Conservation (phyloP, 164 flowering plant genomes). For the Vitis cinerea region DNA sequence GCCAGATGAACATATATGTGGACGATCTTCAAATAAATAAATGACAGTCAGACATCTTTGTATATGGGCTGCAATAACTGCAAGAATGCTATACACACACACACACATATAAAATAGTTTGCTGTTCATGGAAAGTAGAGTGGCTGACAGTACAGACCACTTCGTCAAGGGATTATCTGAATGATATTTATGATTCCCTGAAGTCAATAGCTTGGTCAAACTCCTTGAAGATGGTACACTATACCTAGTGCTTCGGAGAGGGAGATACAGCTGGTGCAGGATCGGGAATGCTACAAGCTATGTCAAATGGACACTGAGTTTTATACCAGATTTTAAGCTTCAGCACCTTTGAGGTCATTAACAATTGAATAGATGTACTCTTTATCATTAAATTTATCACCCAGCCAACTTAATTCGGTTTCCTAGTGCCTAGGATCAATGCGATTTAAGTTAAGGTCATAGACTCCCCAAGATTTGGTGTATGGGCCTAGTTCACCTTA, state of each 20-base stretch:
- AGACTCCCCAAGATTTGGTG: not conserved
- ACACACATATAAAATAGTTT: no score
- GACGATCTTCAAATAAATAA: conserved; percentile 63
- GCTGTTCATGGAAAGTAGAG: not conserved
- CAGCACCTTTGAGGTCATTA: not conserved
- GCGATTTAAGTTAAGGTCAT: not conserved
- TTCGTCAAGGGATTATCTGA: not conserved
- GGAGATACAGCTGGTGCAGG: not conserved
- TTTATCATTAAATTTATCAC: not conserved
- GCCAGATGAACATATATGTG: conserved; percentile 89
- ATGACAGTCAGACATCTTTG: conserved; percentile 1
- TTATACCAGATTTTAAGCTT: not conserved
- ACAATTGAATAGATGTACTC: not conserved
- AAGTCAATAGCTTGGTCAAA: not conserved
- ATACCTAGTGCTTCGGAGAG: no score
- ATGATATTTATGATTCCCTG: not conserved
- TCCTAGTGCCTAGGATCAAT: not conserved
- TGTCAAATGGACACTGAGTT: not conserved
- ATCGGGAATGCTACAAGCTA: not conserved
- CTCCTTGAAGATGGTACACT: no score
- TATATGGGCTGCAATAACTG: not conserved
- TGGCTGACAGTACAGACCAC: not conserved
- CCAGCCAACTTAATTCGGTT: not conserved
- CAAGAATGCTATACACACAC: not conserved
- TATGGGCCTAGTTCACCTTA: not conserved